Conservation (phyloP, 148 eudicot species). For the Rhododendron kiyosumense region DNA sequence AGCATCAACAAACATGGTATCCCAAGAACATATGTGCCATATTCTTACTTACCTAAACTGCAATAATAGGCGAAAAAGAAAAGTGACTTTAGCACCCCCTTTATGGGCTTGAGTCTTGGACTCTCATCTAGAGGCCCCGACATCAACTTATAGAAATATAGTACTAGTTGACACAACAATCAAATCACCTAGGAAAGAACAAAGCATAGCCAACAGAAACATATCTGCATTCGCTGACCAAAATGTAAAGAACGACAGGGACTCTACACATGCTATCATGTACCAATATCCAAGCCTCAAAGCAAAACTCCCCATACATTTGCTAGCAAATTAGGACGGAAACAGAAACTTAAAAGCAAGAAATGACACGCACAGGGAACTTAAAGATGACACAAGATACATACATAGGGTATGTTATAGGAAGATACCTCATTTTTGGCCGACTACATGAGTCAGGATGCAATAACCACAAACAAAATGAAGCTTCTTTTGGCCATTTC, state of each 20-base stretch:
- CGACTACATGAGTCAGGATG: conserved; percentile 88
- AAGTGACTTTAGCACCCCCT: neutral
- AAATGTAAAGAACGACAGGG: neutral
- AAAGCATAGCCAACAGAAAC: neutral
- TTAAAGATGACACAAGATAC: neutral
- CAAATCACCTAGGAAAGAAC: neutral
- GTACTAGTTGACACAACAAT: neutral
- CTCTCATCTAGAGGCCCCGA: neutral
- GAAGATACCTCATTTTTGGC: conserved; percentile 70
- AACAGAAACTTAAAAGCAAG: neutral
- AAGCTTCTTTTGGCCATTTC: conserved; percentile 99
- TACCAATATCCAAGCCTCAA: neutral
- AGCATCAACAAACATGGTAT: neutral
- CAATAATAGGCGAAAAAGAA: neutral
- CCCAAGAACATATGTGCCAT: neutral
- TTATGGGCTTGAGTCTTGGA: neutral
- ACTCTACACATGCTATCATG: neutral
- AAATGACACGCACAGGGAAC: neutral
- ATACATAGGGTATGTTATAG: neutral
- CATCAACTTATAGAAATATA: neutral
- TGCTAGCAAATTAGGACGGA: neutral
- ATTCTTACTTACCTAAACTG: neutral
- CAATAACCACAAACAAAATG: conserved; percentile 92
- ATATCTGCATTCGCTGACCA: neutral
- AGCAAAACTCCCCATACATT: neutral